Conservation (phyloP, 176 grass and related monocot genomes). For the bread wheat (Triticum aestivum) region IWGSC_CS_RefSeq_v2.1 NC_057809.1:599004217-599004716, state of each 20-base stretch:
- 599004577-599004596: background rate
- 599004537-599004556: background rate
- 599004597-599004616: slow-evolving; percentile 9
- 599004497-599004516: slow-evolving; percentile 42
- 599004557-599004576: background rate
- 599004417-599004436: slow-evolving; percentile 87
- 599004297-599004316: background rate
- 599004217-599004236: slow-evolving; percentile 90
- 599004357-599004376: background rate
- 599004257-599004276: slow-evolving; percentile 95
- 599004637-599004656: slow-evolving; percentile 37
- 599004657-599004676: slow-evolving; percentile 78
- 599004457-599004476: slow-evolving; percentile 90
- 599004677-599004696: slow-evolving; percentile 75
- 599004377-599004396: slow-evolving; percentile 45
- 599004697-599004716: background rate
- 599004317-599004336: background rate
- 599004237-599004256: slow-evolving; percentile 96
- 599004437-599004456: slow-evolving; percentile 92
- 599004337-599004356: background rate
- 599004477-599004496: slow-evolving; percentile 82
- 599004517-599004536: slow-evolving; percentile 71
- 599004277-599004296: slow-evolving; percentile 91
- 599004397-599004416: slow-evolving; percentile 96
- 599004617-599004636: slow-evolving; percentile 47